Base-by-base conservation (phyloP, 2,329 filamentous ascomycete species). In the Fusarium annulatum region DNA sequence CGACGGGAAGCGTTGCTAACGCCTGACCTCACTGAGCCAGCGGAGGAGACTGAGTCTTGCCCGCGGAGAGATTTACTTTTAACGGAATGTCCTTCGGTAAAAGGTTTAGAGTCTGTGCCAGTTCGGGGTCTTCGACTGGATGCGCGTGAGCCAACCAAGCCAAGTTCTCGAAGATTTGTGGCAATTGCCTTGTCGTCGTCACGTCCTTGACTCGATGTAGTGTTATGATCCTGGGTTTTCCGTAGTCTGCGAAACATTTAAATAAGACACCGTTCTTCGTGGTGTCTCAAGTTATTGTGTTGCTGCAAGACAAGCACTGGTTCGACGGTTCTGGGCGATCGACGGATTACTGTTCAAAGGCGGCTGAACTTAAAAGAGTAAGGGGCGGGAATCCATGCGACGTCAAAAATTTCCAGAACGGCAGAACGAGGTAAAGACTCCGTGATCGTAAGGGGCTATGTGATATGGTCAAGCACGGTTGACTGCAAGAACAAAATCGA, bases 211-310 rank as follows among this genome's bases (percentile, higher is more conserved):
- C 59, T 71, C 26, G 69, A 70, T 57, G 68, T 56, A 56, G 68
- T 62, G 64, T 75, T 75, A 71, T 77, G 73, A 64, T 77, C 73
- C 64, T 80, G 76, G 55, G 75, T 80, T 74, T 80, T 80, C 62
- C 79, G 78, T 62, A 74, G 78, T 75, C 81, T 81, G 76, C 77
- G 79, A 74, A 84, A 84, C 82, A 84, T 84, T 79, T 81, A 81
- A 73, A 72, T 67, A 65, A 45, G 64, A 77, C 75, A 69, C 70
- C 69, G 48, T 64, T 70, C 67, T 51, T 55, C 53, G 63, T 49
- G 62, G 63, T 69, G 60, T 71, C 56, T 64, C 51, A 38, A 36
- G 55, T 45, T 39, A 64, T 58, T 48, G 34, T 33, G 61, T 33
- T 67, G 64, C 56, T 67, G 64, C 56, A 26, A 43, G 48, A 28